phyloP scores from a whole-genome alignment of 495 filamentous ascomycete genomes.

The Talaromyces borbonicus region DNA sequence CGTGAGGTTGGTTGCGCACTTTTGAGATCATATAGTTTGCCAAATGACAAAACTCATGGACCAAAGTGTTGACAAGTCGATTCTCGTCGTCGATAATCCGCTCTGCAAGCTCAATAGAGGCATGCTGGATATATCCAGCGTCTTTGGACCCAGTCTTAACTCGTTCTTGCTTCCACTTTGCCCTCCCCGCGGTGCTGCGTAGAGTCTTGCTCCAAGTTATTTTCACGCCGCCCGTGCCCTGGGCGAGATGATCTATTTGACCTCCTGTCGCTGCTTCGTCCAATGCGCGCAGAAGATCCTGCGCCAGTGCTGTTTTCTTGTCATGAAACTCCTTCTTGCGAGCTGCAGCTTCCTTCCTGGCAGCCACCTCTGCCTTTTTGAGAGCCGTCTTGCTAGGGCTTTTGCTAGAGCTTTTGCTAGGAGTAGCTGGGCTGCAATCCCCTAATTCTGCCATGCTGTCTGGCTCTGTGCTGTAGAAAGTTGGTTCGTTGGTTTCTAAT shows the following conservation, averaged over 20 bases:
- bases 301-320: constrained; percentile 56
- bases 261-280: constrained; percentile 57
- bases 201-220: constrained; percentile 81
- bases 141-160: constrained; percentile 13
- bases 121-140: constrained; percentile 41
- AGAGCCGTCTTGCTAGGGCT: constrained; percentile 33
- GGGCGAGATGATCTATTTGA: constrained; percentile 48
- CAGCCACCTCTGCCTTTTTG: constrained; percentile 33
- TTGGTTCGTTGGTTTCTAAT: constrained; percentile 16
- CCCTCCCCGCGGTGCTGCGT: constrained; percentile 77
- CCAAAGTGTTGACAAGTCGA: constrained; percentile 73
- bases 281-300: constrained; percentile 59
- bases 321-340: constrained; percentile 56
- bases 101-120: constrained; percentile 76
- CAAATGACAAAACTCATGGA: constrained; percentile 94
- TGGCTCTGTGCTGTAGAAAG: not conserved
- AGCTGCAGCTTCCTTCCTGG: constrained; percentile 29
- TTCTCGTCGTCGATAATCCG: constrained; percentile 73
- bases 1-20: constrained; percentile 63
- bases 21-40: constrained; percentile 74
- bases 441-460: constrained; percentile 2
- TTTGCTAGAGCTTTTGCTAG: constrained; percentile 18
- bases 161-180: constrained; percentile 64
- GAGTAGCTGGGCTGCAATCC: not conserved
- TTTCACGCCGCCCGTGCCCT: constrained; percentile 62